Evolutionary conservation across 176 grass and related monocot species (phyloP).

Genomic region (Aegilops speltoides): DNA sequence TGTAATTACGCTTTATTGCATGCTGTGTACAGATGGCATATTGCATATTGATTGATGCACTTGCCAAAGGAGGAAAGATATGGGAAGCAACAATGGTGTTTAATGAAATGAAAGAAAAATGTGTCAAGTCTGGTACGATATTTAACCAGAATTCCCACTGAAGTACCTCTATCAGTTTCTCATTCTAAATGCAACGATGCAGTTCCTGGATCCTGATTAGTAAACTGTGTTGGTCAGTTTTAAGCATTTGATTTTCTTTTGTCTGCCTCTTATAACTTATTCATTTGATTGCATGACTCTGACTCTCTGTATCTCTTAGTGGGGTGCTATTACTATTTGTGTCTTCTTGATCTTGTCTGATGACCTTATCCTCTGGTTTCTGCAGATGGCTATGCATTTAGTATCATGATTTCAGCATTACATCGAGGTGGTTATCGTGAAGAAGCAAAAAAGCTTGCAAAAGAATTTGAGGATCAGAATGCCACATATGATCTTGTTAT

Average conservation of each 20-base stretch:
- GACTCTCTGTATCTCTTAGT: not conserved
- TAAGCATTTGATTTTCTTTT: slow-evolving; percentile 17
- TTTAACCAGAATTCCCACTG: not conserved
- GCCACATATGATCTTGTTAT: slow-evolving; percentile 89
- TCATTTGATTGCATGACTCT: not conserved
- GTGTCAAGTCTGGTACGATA: slow-evolving; percentile 70
- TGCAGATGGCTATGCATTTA: slow-evolving; percentile 95
- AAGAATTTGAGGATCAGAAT: slow-evolving; percentile 82
- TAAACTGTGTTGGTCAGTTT: not conserved
- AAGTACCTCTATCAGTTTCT: slow-evolving; percentile 14
- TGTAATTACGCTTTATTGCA: slow-evolving; percentile 12
- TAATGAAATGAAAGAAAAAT: slow-evolving; percentile 74
- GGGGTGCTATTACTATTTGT: slow-evolving; percentile 9
- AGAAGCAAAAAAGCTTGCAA: slow-evolving; percentile 85
- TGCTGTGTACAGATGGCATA: slow-evolving; percentile 73
- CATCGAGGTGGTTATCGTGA: slow-evolving; percentile 60
- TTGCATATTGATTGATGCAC: slow-evolving; percentile 85
- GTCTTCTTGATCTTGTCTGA: slow-evolving; percentile 12
- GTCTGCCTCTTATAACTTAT: not conserved
- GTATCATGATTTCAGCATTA: slow-evolving; percentile 94
- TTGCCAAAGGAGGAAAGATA: slow-evolving; percentile 83
- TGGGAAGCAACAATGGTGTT: slow-evolving; percentile 64
- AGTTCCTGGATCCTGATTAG: not conserved
- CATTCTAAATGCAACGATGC: not conserved
- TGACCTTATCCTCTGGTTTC: slow-evolving; percentile 33